phyloP scores from a whole-genome alignment of 2,329 filamentous ascomycete genomes.

The Calonectria hongkongensis region DNA sequence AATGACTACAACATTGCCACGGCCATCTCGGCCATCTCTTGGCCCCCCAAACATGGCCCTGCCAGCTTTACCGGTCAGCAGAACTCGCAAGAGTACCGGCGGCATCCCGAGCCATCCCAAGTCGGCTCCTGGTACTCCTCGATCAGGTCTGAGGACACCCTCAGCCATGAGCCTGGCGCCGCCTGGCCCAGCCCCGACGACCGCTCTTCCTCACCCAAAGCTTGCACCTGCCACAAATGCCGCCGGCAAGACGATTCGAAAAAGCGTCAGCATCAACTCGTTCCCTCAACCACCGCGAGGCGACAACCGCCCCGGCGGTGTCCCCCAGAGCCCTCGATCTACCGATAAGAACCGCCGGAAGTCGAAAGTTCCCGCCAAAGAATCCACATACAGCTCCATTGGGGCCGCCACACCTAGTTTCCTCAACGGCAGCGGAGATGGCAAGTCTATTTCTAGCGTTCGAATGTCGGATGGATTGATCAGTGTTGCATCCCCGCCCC shows the following conservation, averaged over 20 bases:
- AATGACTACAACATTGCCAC: constrained; percentile 76
- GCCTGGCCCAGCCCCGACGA: constrained; percentile 71
- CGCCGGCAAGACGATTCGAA: constrained; percentile 83
- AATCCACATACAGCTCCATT: constrained; percentile 70
- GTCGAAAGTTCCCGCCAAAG: constrained; percentile 71
- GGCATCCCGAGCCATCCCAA: constrained; percentile 65
- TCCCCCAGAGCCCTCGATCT: constrained; percentile 77
- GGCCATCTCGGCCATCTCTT: constrained; percentile 79
- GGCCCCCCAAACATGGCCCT: constrained; percentile 83
- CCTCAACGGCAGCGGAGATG: constrained; percentile 86
- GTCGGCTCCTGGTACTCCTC: constrained; percentile 69
- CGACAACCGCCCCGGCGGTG: constrained; percentile 64
- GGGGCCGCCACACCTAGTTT: constrained; percentile 79
- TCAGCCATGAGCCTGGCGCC: constrained; percentile 73
- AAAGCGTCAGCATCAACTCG: constrained; percentile 93
- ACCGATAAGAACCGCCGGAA: constrained; percentile 72
- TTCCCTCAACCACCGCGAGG: constrained; percentile 89
- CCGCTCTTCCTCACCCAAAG: constrained; percentile 74
- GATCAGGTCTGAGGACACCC: constrained; percentile 75
- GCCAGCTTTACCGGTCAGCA: constrained; percentile 83
- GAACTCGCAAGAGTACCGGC: constrained; percentile 81
- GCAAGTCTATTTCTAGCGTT: constrained; percentile 80
- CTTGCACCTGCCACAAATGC: constrained; percentile 73
- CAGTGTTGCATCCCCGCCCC: constrained; percentile 87
- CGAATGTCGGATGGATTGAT: constrained; percentile 85